phyloP scores from a whole-genome alignment of 2,329 filamentous ascomycete species.

The Coniochaeta pulveracea region DNA sequence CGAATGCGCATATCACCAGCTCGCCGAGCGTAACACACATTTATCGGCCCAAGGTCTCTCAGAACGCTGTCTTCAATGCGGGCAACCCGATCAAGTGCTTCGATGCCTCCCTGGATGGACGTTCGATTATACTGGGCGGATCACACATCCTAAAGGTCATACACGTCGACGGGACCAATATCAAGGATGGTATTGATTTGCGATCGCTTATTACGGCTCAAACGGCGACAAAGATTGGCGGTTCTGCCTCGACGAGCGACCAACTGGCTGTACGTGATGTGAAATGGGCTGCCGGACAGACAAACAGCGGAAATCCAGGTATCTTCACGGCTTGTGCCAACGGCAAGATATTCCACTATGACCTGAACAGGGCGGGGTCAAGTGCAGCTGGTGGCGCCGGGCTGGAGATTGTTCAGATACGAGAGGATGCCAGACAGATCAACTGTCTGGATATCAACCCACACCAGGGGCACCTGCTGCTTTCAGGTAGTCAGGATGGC shows the following conservation, averaged over 20 bases:
- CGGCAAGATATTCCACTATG: slow-evolving; percentile 55
- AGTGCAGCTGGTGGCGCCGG: slow-evolving; percentile 27
- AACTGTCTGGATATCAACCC: slow-evolving; percentile 54
- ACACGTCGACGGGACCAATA: slow-evolving; percentile 38
- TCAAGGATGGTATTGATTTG: slow-evolving; percentile 47
- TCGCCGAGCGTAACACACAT: slow-evolving; percentile 26
- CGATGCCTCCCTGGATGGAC: slow-evolving; percentile 45
- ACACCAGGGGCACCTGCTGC: slow-evolving; percentile 41
- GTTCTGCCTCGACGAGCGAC: slow-evolving; percentile 30
- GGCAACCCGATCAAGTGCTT: slow-evolving; percentile 40
- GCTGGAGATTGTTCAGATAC: slow-evolving; percentile 44
- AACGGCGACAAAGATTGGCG: slow-evolving; percentile 28
- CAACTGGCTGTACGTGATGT: slow-evolving; percentile 54
- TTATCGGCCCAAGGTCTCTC: slow-evolving; percentile 42
- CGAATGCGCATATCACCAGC: slow-evolving; percentile 31
- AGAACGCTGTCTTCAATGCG: slow-evolving; percentile 40
- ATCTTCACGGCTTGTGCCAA: slow-evolving; percentile 54
- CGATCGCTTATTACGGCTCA: slow-evolving; percentile 43
- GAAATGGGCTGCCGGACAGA: slow-evolving; percentile 38
- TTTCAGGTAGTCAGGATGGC: slow-evolving; percentile 55
- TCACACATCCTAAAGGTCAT: slow-evolving; percentile 51
- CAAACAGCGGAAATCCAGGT: slow-evolving; percentile 32
- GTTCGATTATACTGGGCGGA: slow-evolving; percentile 44
- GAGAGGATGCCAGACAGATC: slow-evolving; percentile 52
- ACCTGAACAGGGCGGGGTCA: slow-evolving; percentile 37